Evolutionary conservation across 176 grass and related monocot genomes (phyloP).

Genomic region (Phoenix roebelenii): DNA sequence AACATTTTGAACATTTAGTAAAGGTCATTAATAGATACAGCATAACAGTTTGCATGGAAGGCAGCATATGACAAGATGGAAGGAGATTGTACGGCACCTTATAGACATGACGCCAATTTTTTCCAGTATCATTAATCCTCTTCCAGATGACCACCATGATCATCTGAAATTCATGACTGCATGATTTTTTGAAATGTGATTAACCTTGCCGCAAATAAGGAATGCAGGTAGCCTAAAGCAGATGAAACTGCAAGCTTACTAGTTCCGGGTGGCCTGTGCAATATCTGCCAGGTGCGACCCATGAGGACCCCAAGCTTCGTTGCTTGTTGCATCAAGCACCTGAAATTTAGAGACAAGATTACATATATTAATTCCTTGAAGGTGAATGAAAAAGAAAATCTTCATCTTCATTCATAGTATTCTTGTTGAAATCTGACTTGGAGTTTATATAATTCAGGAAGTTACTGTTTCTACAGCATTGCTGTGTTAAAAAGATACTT

Average conservation of each 20-base stretch:
- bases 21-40: too few species aligned
- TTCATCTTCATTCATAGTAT: too few species aligned
- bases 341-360: slow-evolving; percentile 15
- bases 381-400: too few species aligned
- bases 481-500: too few species aligned
- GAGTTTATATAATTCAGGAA: too few species aligned
- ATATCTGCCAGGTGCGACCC: slow-evolving; percentile 89
- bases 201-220: too few species aligned
- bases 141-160: slow-evolving; percentile 96
- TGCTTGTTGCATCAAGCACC: slow-evolving; percentile 97
- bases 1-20: too few species aligned
- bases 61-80: background rate
- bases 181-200: slow-evolving; percentile 1
- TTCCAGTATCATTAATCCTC: slow-evolving; percentile 92
- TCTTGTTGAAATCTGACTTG: too few species aligned
- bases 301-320: slow-evolving; percentile 94
- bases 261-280: slow-evolving; percentile 60
- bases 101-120: slow-evolving; percentile 99
- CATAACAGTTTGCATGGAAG: too few species aligned
- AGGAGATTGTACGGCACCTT: slow-evolving; percentile 41
- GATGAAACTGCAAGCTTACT: slow-evolving; percentile 33
- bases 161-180: slow-evolving; percentile 92
- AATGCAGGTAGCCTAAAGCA: background rate
- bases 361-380: background rate
- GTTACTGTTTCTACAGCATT: too few species aligned